Percentiles rank a stretch among this genome's conserved stretches.
phyloP scores from a whole-genome alignment of 2,329 filamentous ascomycete species.

The Leptodontidium sp. region DNA sequence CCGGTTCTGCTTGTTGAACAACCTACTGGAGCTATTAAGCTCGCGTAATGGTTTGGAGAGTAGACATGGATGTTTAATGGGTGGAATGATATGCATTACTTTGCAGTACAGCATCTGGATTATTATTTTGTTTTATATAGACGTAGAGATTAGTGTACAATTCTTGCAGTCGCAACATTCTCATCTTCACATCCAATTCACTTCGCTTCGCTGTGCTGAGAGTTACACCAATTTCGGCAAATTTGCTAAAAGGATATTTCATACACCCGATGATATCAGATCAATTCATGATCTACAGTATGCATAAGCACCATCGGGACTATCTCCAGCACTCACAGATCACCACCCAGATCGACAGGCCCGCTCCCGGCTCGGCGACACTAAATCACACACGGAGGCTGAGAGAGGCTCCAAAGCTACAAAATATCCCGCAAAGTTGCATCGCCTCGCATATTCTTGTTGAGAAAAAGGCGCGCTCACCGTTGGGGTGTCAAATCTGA shows the following conservation, averaged over 20 bases:
- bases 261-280: background rate
- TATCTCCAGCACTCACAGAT: background rate
- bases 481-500: background rate
- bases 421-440: too few species aligned
- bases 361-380: conserved; percentile 5
- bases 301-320: background rate
- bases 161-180: too few species aligned
- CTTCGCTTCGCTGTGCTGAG: too few species aligned
- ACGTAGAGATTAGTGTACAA: too few species aligned
- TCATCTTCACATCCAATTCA: too few species aligned
- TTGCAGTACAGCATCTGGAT: too few species aligned
- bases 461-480: background rate
- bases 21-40: conserved; percentile 41
- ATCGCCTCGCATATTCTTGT: background rate
- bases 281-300: background rate
- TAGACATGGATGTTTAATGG: too few species aligned
- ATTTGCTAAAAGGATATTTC: too few species aligned
- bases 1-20: conserved; percentile 51
- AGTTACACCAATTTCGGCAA: too few species aligned
- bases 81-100: too few species aligned
- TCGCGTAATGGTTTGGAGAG: too few species aligned
- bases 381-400: background rate
- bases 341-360: background rate
- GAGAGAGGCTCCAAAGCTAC: background rate
- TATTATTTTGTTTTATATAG: too few species aligned